These are phyloP conservation scores for Candida insectalens DNA, from an alignment of 805 yeast species.

Conservation along the genomic window DNA sequence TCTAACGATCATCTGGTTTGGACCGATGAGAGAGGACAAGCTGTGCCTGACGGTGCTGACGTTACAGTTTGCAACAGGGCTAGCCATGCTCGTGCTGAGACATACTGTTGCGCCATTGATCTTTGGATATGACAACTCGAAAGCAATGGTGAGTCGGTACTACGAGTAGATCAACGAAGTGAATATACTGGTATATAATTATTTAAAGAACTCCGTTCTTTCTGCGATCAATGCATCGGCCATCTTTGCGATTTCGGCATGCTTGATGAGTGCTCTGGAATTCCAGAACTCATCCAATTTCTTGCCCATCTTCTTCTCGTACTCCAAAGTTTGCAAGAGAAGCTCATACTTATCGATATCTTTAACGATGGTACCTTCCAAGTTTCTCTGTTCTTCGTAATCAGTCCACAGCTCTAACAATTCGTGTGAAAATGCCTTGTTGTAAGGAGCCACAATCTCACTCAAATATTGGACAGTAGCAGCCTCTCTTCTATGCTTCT, in stretches of 20 bases:
- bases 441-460: constrained; percentile 54
- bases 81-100: constrained; percentile 57
- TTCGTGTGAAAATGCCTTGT: constrained; percentile 50
- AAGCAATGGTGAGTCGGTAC: constrained; percentile 25
- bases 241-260: constrained; percentile 61
- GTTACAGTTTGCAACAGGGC: constrained; percentile 59
- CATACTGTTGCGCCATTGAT: constrained; percentile 80
- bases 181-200: no score
- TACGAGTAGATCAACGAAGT: no score
- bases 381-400: constrained; percentile 73
- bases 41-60: constrained; percentile 52
- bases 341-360: constrained; percentile 90
- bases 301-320: constrained; percentile 57
- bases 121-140: constrained; percentile 81
- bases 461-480: constrained; percentile 61
- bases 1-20: constrained; percentile 72
- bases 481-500: constrained; percentile 76
- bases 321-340: constrained; percentile 74
- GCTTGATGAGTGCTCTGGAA: constrained; percentile 54
- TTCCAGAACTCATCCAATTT: constrained; percentile 62
- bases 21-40: constrained; percentile 80
- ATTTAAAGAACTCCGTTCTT: constrained; percentile 31
- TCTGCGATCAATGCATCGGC: constrained; percentile 47
- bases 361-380: constrained; percentile 85
- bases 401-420: constrained; percentile 72